Evolutionary conservation across 257 asterid species (phyloP), one percentile per base, ranked within the genome.

Genomic region (Solanum verrucosum): DNA sequence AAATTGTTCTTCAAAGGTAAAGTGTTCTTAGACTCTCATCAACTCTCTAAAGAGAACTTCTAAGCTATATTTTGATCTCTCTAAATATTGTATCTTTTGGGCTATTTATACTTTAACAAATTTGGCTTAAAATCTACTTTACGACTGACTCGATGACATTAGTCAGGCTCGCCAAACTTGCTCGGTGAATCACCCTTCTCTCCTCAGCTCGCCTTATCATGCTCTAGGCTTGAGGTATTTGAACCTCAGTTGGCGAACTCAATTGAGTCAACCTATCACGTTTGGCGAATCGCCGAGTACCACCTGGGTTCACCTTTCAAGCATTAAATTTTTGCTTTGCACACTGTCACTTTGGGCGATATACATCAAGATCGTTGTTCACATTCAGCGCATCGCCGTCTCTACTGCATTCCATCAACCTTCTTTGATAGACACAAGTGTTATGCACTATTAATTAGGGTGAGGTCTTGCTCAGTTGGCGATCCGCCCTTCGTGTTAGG

Each of bases 221-320:
- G 23, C 10, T 52, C 9, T 52, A 18, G 63, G 63, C 63, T 52
- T 52, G 4, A 1, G 10, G 9, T 52, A 7, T 52, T 52, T 18
- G n/a, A 52, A 2, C 63, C 63, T 52, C 23, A 52, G 63, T 52
- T 52, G 63, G 9, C 1, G 4, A 18, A 52, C n/a, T 52, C 21
- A 1, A 52, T 52, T 52, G 63, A 18, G 0, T 52, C 10, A 18
- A 2, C 9, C 1, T 52, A 5, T 52, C n/a, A 2, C 4, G 0
- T 52, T 52, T 6, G 63, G n/a, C 0, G n/a, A 52, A 52, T 52
- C 10, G 2, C 0, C 1, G 0, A 52, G 10, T 18, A 52, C n/a
- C n/a, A 52, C n/a, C 63, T 52, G 21, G 4, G 63, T 18, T 52
- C n/a, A 18, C 9, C 63, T 52, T 52, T 52, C 10, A 18, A 52